Conservation (phyloP, 306 rosid species). For the Mimosa pudica region DNA sequence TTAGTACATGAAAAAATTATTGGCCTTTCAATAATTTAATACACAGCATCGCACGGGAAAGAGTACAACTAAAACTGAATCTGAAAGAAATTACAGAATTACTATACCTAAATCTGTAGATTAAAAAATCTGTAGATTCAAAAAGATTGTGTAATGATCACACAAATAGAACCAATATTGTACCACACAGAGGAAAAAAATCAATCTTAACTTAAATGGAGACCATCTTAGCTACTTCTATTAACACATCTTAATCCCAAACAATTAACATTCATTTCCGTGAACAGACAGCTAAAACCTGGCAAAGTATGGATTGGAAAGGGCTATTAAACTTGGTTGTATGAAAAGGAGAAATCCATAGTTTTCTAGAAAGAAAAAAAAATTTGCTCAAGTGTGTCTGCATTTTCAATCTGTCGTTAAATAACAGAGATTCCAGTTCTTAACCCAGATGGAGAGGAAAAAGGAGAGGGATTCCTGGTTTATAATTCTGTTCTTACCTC, state of each 20-base stretch:
- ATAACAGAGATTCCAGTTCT: not conserved
- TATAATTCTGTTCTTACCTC: constrained; percentile 68
- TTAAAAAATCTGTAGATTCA: not conserved
- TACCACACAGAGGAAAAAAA: not conserved
- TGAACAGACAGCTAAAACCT: not conserved
- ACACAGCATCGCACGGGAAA: not conserved
- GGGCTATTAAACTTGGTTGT: not conserved
- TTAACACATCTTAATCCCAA: constrained; percentile 20
- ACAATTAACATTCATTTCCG: constrained; percentile 1
- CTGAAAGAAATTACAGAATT: not conserved
- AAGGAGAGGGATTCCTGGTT: not conserved
- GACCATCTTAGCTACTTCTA: not conserved
- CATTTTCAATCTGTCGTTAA: not conserved
- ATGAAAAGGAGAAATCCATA: constrained; percentile 19
- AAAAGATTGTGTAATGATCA: not conserved
- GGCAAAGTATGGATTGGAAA: not conserved
- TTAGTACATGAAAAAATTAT: constrained; percentile 8
- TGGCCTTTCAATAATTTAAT: not conserved
- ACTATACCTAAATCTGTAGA: not conserved
- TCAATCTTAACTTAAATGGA: not conserved
- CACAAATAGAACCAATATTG: not conserved
- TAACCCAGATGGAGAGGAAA: not conserved
- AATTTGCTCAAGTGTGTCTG: not conserved
- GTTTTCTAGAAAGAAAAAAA: not conserved
- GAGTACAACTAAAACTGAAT: not conserved